These are phyloP conservation scores for Coniosporium apollinis DNA, from an alignment of 495 filamentous ascomycete genomes.

Conservation along the genomic window DNA sequence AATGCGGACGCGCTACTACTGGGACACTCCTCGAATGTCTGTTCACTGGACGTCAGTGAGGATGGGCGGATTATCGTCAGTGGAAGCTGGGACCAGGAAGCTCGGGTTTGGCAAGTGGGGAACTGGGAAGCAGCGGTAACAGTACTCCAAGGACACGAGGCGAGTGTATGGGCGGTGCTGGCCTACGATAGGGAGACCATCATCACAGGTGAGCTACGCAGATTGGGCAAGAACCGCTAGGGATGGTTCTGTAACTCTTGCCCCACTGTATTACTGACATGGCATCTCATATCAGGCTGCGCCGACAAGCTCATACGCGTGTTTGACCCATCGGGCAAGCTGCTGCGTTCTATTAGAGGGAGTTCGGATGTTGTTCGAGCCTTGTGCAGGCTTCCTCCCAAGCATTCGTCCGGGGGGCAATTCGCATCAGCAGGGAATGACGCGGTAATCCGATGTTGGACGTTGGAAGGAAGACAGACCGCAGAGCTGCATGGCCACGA, in stretches of 20 bases:
- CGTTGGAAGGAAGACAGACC: slow-evolving; percentile 51
- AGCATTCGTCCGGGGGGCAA: slow-evolving; percentile 62
- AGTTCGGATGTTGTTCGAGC: slow-evolving; percentile 69
- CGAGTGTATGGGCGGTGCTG: slow-evolving; percentile 79
- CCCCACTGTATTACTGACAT: too few species aligned
- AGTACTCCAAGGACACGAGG: slow-evolving; percentile 58
- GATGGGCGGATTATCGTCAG: slow-evolving; percentile 62
- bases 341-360: slow-evolving; percentile 50
- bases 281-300: too few species aligned
- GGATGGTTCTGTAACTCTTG: too few species aligned
- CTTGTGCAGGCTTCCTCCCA: slow-evolving; percentile 61
- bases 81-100: slow-evolving; percentile 87
- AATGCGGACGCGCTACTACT: slow-evolving; percentile 74
- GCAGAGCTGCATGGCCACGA: slow-evolving; percentile 74
- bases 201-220: slow-evolving; percentile 50
- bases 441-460: slow-evolving; percentile 72
- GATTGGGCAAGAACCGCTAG: too few species aligned
- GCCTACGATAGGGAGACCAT: slow-evolving; percentile 64
- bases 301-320: slow-evolving; percentile 81
- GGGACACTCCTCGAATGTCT: slow-evolving; percentile 77
- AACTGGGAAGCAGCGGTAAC: slow-evolving; percentile 56
- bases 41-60: slow-evolving; percentile 60
- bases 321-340: slow-evolving; percentile 49
- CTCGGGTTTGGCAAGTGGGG: slow-evolving; percentile 56
- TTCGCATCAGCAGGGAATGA: slow-evolving; percentile 87